phyloP scores from a whole-genome alignment of 176 grass and related monocot species.

The Carex scoparia region DNA sequence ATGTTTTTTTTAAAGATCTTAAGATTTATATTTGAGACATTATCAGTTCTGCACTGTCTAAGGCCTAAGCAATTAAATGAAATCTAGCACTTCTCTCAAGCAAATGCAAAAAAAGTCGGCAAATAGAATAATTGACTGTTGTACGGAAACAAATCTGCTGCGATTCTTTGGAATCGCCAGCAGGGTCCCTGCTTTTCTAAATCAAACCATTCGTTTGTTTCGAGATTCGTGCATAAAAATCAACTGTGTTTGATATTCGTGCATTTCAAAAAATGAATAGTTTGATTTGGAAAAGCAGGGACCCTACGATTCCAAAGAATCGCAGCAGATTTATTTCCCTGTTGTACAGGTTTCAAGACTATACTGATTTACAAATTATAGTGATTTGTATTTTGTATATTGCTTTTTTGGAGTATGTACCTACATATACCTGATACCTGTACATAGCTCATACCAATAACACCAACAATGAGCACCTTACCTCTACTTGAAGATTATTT shows the following conservation, averaged over 20 bases:
- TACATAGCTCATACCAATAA: not conserved
- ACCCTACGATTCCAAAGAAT: no score
- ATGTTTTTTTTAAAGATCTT: not conserved
- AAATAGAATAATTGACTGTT: not conserved
- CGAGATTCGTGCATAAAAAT: no score
- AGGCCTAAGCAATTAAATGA: not conserved
- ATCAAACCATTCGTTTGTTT: no score
- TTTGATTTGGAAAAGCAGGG: no score
- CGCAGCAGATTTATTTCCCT: no score
- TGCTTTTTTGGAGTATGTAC: not conserved
- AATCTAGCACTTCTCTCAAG: not conserved
- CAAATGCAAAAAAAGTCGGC: not conserved
- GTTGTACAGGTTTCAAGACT: not conserved
- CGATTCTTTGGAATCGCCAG: no score
- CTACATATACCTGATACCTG: not conserved
- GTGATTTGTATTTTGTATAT: not conserved
- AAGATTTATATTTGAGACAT: not conserved
- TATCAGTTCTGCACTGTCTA: not conserved
- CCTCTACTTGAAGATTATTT: constrained; percentile 30
- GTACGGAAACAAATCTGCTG: not conserved
- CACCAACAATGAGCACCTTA: constrained; percentile 1
- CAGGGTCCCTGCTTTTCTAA: no score
- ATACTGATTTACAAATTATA: not conserved
- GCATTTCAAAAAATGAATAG: no score
- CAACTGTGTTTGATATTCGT: no score